Evolutionary conservation across 371 early-diverging fungal genomes (phyloP), one percentile per base, ranked within the genome.

Genomic region (Basidiobolus meristosporus): DNA sequence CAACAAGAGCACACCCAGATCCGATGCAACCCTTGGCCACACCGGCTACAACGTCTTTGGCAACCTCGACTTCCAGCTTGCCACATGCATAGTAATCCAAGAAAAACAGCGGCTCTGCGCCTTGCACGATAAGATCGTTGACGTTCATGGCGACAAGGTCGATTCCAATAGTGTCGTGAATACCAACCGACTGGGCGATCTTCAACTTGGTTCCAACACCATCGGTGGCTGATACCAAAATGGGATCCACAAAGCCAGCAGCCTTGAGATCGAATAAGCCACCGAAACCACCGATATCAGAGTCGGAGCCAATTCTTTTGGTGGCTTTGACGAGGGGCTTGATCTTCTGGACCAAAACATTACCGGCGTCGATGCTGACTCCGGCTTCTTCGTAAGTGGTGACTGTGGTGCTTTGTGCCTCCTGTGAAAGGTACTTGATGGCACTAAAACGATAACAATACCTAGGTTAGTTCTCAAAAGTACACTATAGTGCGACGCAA

Each of bases 61-160:
- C 84, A 9, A 86, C 85, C 45, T 81, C 76, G 1, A 93, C 85
- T 40, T 93, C 85, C 29, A 97, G 73, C 50, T 85, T 81, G 38
- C 87, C 81, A 51, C 89, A 85, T 11, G 95, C 98, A 63, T 76
- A 97, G 58, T 97, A 97, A 60, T 97, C 98, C 39, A 95, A 65
- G 68, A 97, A 97, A 61, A 89, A 84, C 26, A 97, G 63, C 2
- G 98, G 96, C 53, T 97, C 96, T 9, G 96, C 98, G 26, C 96
- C 98, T 62, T 97, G 96, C n/a, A 93, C 96, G 36, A 97, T 67
- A 42, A 97, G 62, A 52, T 97, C 98, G 58, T 97, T 97, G 47
- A 95, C 98, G 53, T 79, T 90, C 98, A 97, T 97, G 14, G 96
- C 98, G 26, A 97, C 98, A 37, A 93, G 64, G 54, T 97, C 98